phyloP scores from a whole-genome alignment of 164 flowering plant species.

The Nelumbo lutea region DNA sequence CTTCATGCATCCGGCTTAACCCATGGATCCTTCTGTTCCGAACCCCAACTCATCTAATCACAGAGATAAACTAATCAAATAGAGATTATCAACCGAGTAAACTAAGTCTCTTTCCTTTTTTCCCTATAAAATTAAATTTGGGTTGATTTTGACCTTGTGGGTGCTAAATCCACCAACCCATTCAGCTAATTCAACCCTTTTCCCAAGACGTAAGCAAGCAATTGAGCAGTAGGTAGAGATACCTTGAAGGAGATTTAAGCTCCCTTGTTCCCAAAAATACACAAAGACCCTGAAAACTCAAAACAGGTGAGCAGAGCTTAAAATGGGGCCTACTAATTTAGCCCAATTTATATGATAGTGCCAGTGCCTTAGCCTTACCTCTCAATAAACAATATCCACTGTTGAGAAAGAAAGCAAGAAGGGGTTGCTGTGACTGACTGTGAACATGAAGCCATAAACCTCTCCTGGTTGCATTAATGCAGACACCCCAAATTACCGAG shows the following conservation, averaged over 20 bases:
- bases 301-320: slow-evolving; percentile 11
- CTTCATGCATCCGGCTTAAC: background rate
- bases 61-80: slow-evolving; percentile 13
- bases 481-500: background rate
- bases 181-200: slow-evolving; percentile 19
- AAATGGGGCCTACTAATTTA: slow-evolving; percentile 10
- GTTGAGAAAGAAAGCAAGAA: background rate
- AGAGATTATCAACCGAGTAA: slow-evolving; percentile 12
- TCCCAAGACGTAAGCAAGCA: slow-evolving; percentile 15
- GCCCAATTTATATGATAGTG: too few relatives aligned
- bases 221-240: slow-evolving; percentile 10
- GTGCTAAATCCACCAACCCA: slow-evolving; percentile 35
- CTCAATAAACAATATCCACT: background rate
- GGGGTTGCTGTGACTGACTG: background rate
- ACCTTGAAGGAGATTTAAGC: slow-evolving; percentile 1
- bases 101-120: slow-evolving; percentile 4
- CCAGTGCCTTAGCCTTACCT: background rate
- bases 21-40: background rate
- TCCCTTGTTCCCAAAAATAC: background rate
- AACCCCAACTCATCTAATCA: background rate
- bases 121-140: background rate
- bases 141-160: slow-evolving; percentile 1
- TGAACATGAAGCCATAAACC: background rate
- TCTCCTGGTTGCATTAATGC: background rate
- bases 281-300: slow-evolving; percentile 1